These are phyloP conservation scores for Salmacisia buchloeana DNA, from an alignment of 1,284 basidiomycete species.

Conservation along the genomic window DNA sequence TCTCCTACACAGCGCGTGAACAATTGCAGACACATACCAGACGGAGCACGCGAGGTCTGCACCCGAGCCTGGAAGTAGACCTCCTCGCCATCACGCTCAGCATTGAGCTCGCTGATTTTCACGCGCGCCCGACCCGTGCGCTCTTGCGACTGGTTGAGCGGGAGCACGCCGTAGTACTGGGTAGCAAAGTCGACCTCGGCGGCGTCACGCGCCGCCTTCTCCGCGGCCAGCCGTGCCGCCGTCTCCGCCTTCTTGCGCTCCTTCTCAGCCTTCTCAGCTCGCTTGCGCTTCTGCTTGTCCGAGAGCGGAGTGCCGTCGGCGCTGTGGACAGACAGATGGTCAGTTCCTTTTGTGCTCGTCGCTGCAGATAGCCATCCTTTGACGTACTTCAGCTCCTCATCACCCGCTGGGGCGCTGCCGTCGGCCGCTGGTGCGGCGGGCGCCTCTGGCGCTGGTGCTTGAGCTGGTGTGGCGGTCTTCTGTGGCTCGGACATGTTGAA, in stretches of 20 bases:
- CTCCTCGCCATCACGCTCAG: slow-evolving; percentile 67
- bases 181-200: slow-evolving; percentile 74
- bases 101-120: slow-evolving; percentile 65
- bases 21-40: slow-evolving; percentile 10
- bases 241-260: slow-evolving; percentile 63
- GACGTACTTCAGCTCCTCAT: slow-evolving; percentile 18
- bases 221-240: slow-evolving; percentile 72
- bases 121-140: slow-evolving; percentile 54
- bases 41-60: slow-evolving; percentile 73
- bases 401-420: neutral
- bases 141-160: slow-evolving; percentile 84
- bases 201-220: slow-evolving; percentile 68
- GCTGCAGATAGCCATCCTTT: neutral
- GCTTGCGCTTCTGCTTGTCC: slow-evolving; percentile 89
- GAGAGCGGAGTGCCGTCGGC: slow-evolving; percentile 57
- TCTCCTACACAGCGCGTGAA: neutral
- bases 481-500: neutral
- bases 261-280: slow-evolving; percentile 86
- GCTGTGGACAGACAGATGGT: slow-evolving; percentile 16
- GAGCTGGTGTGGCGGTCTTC: neutral
- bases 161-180: slow-evolving; percentile 82
- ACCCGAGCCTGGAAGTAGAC: slow-evolving; percentile 84
- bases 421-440: neutral
- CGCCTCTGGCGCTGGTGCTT: neutral
- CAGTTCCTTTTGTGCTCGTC: neutral